A percentile compares a stretch with the other conserved stretches of the same genome.
Conservation (phyloP, 139 green algal species). For the Eudorina sp. region DNA sequence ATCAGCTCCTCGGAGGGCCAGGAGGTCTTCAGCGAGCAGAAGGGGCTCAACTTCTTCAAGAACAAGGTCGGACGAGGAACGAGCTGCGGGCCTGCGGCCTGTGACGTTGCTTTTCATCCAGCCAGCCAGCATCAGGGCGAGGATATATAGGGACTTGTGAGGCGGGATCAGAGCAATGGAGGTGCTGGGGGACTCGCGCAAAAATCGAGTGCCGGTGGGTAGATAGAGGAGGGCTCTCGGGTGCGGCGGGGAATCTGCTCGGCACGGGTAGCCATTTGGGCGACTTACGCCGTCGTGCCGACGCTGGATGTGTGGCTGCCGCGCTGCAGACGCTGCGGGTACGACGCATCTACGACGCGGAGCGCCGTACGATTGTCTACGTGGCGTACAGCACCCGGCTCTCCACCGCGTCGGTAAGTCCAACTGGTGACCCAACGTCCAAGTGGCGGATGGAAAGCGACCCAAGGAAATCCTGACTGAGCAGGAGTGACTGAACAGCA, state of each 20-base stretch:
- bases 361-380: conserved; percentile 77
- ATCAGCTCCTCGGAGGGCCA: conserved; percentile 5
- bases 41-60: conserved; percentile 83
- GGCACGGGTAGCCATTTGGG: neutral
- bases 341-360: conserved; percentile 80
- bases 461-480: no score
- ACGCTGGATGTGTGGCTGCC: neutral
- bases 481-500: no score
- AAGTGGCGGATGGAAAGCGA: no score
- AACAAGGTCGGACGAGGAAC: conserved; percentile 55
- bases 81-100: neutral
- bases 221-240: neutral
- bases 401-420: conserved; percentile 61
- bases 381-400: conserved; percentile 83
- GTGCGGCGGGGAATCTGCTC: neutral
- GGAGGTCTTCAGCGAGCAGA: conserved; percentile 84
- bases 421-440: no score
- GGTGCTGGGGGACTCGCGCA: no score
- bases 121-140: no score
- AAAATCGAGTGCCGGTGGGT: neutral
- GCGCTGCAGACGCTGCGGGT: conserved; percentile 76
- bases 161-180: no score
- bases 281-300: neutral
- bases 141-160: no score
- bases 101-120: no score